phyloP scores from a whole-genome alignment of 2,329 filamentous ascomycete species.

The Nannizzia gypsea region DNA sequence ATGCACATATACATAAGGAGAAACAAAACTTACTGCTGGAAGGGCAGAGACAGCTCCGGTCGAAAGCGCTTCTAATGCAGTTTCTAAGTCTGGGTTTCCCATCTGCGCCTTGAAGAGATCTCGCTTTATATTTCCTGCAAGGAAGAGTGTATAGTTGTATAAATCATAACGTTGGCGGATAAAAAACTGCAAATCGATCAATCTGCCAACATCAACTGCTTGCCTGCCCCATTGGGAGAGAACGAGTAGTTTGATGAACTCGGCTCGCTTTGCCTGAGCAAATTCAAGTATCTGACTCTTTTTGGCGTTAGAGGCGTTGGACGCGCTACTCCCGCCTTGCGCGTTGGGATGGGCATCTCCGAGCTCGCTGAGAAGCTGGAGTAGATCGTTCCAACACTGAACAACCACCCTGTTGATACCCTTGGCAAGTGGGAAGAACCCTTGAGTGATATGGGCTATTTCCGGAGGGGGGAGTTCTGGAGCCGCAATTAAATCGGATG shows the following conservation, averaged over 20 bases:
- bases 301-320: slow-evolving; percentile 54
- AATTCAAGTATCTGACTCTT: slow-evolving; percentile 66
- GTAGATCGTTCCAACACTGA: slow-evolving; percentile 66
- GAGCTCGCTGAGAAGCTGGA: slow-evolving; percentile 57
- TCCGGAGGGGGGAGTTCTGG: slow-evolving; percentile 36
- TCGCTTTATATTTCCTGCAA: slow-evolving; percentile 60
- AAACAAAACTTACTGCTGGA: slow-evolving; percentile 52
- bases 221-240: slow-evolving; percentile 82
- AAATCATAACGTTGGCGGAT: slow-evolving; percentile 51
- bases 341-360: slow-evolving; percentile 53
- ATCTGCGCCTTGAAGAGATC: slow-evolving; percentile 61
- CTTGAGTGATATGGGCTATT: slow-evolving; percentile 57
- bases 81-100: slow-evolving; percentile 82
- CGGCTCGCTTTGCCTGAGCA: slow-evolving; percentile 64
- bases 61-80: slow-evolving; percentile 72
- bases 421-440: slow-evolving; percentile 62
- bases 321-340: slow-evolving; percentile 30
- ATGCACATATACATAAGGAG: background rate
- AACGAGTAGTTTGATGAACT: slow-evolving; percentile 87
- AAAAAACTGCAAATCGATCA: slow-evolving; percentile 77
- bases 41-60: slow-evolving; percentile 67
- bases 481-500: background rate
- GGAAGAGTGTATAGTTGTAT: slow-evolving; percentile 50
- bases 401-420: slow-evolving; percentile 71
- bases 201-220: slow-evolving; percentile 64